Evolutionary conservation across 768 basidiomycete genomes (phyloP).

Genomic region (Tricholoma matsutake): DNA sequence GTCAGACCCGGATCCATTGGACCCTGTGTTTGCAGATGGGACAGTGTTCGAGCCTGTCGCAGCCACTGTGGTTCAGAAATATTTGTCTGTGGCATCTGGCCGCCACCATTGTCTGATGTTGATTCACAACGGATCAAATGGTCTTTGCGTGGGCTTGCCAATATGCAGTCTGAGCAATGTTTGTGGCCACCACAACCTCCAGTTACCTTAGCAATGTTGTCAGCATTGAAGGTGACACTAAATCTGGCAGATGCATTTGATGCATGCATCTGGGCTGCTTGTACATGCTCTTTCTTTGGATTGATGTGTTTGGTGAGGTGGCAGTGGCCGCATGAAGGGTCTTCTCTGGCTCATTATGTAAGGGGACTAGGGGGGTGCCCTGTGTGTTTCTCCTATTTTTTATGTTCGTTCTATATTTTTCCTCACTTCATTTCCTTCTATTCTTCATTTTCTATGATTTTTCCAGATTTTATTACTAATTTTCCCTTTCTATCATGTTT

Average conservation of each 20-base stretch:
- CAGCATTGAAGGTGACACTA: background rate
- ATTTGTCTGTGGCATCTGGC: background rate
- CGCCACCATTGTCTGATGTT: background rate
- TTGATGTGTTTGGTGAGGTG: conserved; percentile 38
- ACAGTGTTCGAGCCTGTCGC: background rate
- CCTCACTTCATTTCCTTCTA: too few species aligned
- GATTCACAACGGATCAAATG: background rate
- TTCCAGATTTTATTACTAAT: too few species aligned
- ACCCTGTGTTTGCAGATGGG: background rate
- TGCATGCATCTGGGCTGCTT: conserved; percentile 37
- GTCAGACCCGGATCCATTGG: background rate
- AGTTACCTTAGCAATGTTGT: background rate
- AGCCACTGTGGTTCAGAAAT: background rate
- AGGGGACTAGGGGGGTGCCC: too few species aligned
- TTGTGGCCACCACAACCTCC: background rate
- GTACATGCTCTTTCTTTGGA: conserved; percentile 36
- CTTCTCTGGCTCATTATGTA: conserved; percentile 18
- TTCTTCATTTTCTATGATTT: too few species aligned
- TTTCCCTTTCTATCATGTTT: too few species aligned
- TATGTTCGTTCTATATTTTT: too few species aligned
- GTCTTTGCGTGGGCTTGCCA: background rate
- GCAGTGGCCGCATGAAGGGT: conserved; percentile 18
- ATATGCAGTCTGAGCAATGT: background rate
- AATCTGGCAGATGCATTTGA: conserved; percentile 14
- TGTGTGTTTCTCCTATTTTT: too few species aligned